Base-by-base conservation (phyloP, 2,329 filamentous ascomycete genomes). In the Fusarium oligoseptatum region DNA sequence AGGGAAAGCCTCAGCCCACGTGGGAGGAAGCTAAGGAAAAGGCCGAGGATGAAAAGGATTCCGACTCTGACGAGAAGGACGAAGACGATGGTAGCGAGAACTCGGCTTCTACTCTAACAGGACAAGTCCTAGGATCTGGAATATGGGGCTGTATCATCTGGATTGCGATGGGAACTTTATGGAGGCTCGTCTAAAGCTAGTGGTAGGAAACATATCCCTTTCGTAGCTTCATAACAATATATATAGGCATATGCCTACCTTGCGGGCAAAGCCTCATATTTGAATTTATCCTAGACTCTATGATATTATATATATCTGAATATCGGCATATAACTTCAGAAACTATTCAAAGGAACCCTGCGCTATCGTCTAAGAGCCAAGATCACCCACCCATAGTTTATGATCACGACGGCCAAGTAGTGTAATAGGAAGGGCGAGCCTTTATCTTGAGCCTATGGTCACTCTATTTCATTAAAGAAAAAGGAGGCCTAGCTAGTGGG, bases 181-280 rank as follows among this genome's bases (percentile, higher is more conserved):
- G 29, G 52, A 22, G 14, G 43, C 43, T 48, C 12, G 11, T 48
- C 7, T 48, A 14, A 48, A 8, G 43, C 3, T 15, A 24, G 43
- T 24, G 20, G 7, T 4, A 15, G 20, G n/a, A 22, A 22, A 22
- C 22, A 22, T 41, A 41, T 24, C 2, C 17, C 37, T 41, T 41
- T 41, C 37, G 17, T 2, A 2, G 37, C 4, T 9, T 41, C 37
- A n/a, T 11, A 20, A 9, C 0, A 4, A 41, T 41, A 6, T n/a
- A 4, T 6, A n/a, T n/a, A 4, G 4, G 4, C 37, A n/a, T 5
- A 4, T 3, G 6, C 1, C 1, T 41, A 41, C 6, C n/a, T n/a
- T 1, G n/a, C 4, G 4, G 4, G 17, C 9, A n/a, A 41, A 5
- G 2, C 4, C 4, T 41, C 39, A 4, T 20, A n/a, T 12, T 41